Base-by-base conservation (phyloP, 306 rosid species). In the Ochetophila trinervis region DNA sequence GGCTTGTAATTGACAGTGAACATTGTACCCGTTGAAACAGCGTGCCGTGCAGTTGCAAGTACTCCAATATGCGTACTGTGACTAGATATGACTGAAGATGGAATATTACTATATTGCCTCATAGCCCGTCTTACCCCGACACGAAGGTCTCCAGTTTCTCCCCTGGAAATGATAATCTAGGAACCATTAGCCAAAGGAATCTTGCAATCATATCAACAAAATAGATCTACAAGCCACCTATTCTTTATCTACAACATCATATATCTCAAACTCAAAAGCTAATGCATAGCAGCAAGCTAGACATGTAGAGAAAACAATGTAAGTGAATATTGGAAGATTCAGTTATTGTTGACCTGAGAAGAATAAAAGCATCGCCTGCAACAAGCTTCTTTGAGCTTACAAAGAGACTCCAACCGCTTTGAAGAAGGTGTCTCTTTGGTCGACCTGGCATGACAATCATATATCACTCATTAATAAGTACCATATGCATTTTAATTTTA, bases 41-140 rank as follows among this genome's bases (percentile, higher is more conserved):
- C 97, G 73, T 93, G 99, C 99, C 96, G 90, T 3, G 99, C 99
- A 60, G 99, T 93, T 65, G 99, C 99, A 57, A 90, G 94, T 20
- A 93, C 99, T 49, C 99, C 99, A 16, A 93, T 97, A 68, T 93
- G 99, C 99, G 90, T 93, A 68, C 99, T 93, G 48, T 93, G 99
- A 83, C 99, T 87, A 32, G 99, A 93, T 67, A 93, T 93, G 57
- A 93, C 97, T 0, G 99, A 90, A 0, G 99, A 93, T 0, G 99
- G 97, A 37, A 88, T 88, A 42, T 88, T 90, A 30, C 88, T 88
- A 79, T 83, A 96, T 62, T 93, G 95, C 53, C 99, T 86, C 99
- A 93, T 87, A n/a, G 99, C 97, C 16, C 97, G 94, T 78, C 99
- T 79, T 16, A 93, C 99, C 53, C 97, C 99, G 47, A 90, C 97